Evolutionary conservation across 2,329 filamentous ascomycete genomes (phyloP).

Genomic region (Elsinoe arachidis): DNA sequence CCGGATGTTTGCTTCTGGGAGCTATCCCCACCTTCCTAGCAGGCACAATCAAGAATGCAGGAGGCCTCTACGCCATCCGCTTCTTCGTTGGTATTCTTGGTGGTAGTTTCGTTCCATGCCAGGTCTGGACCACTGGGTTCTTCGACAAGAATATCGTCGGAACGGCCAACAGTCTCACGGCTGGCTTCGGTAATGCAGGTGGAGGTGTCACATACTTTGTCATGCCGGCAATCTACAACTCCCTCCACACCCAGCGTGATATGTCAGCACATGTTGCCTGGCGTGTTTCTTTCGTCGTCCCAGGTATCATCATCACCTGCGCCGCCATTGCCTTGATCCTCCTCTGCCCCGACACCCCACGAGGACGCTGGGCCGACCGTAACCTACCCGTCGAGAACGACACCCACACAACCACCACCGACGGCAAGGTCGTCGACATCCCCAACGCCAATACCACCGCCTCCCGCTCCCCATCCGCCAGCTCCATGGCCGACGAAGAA

Average conservation of each 20-base stretch:
- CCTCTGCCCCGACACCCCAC: conserved; percentile 72
- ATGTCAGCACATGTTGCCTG: conserved; percentile 63
- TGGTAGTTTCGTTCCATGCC: conserved; percentile 72
- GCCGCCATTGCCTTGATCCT: conserved; percentile 62
- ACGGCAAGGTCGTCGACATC: conserved; percentile 41
- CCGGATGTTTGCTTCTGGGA: conserved; percentile 65
- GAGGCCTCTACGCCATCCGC: conserved; percentile 60
- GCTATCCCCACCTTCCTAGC: conserved; percentile 75
- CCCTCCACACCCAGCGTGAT: conserved; percentile 52
- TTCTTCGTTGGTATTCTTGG: conserved; percentile 75
- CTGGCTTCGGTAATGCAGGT: conserved; percentile 77
- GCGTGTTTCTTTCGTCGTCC: conserved; percentile 77
- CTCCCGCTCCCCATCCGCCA: conserved; percentile 24
- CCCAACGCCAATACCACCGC: conserved; percentile 40
- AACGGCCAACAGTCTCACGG: conserved; percentile 76
- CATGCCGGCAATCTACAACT: conserved; percentile 84
- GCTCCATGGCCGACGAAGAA: conserved; percentile 28
- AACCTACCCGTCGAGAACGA: conserved; percentile 49
- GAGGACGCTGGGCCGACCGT: conserved; percentile 71
- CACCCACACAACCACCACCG: conserved; percentile 38
- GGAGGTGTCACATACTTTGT: conserved; percentile 89
- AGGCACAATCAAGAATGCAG: conserved; percentile 60
- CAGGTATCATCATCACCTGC: conserved; percentile 63
- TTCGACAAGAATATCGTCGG: conserved; percentile 90
- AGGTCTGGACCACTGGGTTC: conserved; percentile 88